Evolutionary conservation across 352 stramenopile genomes (phyloP), one percentile per base, ranked within the genome.

Genomic region (Globisporangium solare): DNA sequence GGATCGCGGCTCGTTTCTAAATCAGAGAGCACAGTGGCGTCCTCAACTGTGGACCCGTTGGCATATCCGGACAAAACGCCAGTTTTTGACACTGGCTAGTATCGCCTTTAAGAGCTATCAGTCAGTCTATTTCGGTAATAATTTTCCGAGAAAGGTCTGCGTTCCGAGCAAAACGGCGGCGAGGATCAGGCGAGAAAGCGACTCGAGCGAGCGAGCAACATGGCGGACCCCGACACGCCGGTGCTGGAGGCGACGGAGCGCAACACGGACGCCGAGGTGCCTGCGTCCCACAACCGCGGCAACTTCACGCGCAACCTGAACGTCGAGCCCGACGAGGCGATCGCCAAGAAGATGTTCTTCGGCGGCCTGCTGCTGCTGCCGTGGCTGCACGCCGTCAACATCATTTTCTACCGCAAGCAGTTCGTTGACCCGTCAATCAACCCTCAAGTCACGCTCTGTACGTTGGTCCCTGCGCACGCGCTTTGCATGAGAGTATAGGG

Each of bases 241-340:
- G 77, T 88, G 61, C 71, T 88, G 57, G 77, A 83, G 56, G 74
- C 83, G 24, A 46, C 60, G 39, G 54, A 57, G 27, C 45, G 54
- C n/a, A 52, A 40, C 49, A 50, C 13, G 17, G 45, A 42, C 40
- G 60, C 24, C 14, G 31, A 21, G 39, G 48, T 56, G 39, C 22
- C 17, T 6, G 24, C 56, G 43, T 39, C 40, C 54, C 92, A 93
- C 72, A 94, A 92, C 67, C 82, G 81, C 46, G 84, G 82, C 54
- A 94, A 94, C 69, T 92, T 94, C 49, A 94, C 85, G 65, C 82
- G 85, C 21, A 94, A 94, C 70, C 56, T 90, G 42, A 91, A 89
- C 68, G 79, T 81, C 49, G 85, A 94, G 64, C 52, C 76, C 27
- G 83, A 94, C 54, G 74, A 79, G 41, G 62, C 55, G 10, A 78